Evolutionary conservation across 2,329 filamentous ascomycete genomes (phyloP), one percentile per base, ranked within the genome.

Genomic region (Colletotrichum cuscutae): DNA sequence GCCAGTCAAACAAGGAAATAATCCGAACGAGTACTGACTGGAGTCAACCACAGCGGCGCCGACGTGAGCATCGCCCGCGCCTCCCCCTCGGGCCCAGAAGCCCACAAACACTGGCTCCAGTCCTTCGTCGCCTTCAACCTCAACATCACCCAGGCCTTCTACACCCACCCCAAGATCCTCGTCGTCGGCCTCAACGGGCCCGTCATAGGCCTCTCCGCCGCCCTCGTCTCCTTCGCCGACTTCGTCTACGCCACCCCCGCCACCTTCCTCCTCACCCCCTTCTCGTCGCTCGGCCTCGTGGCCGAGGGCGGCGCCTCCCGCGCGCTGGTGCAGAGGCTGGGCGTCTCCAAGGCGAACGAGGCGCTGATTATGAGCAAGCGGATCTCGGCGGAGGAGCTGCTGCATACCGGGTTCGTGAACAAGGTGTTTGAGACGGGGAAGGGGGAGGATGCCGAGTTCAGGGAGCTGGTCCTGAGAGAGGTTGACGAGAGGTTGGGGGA

Each of bases 81-180:
- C 13, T 79, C 83, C 2, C 82, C 85, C 22, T 80, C 81, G 5
- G 80, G 82, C 24, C 77, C 80, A 15, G 68, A 86, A 69, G 72
- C 80, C 7, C 85, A 87, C 78, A 80, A 81, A 65, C 86, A 90
- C 76, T 92, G 91, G 85, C 89, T 97, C 46, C 87, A 89, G 64
- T 86, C 81, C 79, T 97, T 98, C 83, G 93, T 94, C 12, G 87
- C 92, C 76, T 93, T 93, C 87, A 98, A 98, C 87, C 89, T 98
- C 69, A 94, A 97, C 87, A 89, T 94, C 78, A 97, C 95, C 2
- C 92, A 94, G 78, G 92, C 95, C 77, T 98, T 98, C 86, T 95
- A 97, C 86, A 92, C 91, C 15, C 97, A 98, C 84, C 94, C 95
- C 77, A 98, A 98, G 85, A 93, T 98, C 83, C 93, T 98, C 28